These are phyloP conservation scores for Gentiana macrophylla DNA, from an alignment of 257 asterid species.

Conservation along the genomic window DNA sequence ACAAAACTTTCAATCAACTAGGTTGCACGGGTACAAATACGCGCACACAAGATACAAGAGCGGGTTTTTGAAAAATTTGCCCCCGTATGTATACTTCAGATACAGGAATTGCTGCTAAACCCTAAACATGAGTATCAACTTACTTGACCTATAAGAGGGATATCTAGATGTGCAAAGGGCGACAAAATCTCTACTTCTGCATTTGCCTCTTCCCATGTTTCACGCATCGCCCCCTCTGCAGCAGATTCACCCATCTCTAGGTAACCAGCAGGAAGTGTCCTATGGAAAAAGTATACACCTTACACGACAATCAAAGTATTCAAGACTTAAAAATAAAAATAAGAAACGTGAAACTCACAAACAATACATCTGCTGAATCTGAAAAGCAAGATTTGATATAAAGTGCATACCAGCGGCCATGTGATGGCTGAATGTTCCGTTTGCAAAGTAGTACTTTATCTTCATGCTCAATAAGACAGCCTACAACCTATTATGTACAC, in stretches of 20 bases:
- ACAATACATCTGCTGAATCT: neutral
- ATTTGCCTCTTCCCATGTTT: conserved; percentile 95
- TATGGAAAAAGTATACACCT: conserved; percentile 8
- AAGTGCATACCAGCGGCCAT: conserved; percentile 79
- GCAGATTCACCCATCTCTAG: conserved; percentile 97
- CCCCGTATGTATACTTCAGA: too few species aligned
- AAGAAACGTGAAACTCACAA: neutral
- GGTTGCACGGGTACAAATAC: too few species aligned
- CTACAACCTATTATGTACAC: conserved; percentile 53
- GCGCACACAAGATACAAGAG: too few species aligned
- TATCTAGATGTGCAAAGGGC: conserved; percentile 83
- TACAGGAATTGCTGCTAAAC: too few species aligned
- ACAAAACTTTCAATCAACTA: too few species aligned
- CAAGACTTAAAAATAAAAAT: conserved; percentile 1
- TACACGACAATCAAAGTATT: neutral
- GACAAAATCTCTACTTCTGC: conserved; percentile 78
- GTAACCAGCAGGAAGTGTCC: conserved; percentile 99
- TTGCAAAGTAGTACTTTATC: conserved; percentile 76
- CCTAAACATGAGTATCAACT: conserved; percentile 1
- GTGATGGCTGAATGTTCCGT: conserved; percentile 88
- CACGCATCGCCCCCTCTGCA: conserved; percentile 80
- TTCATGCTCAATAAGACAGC: conserved; percentile 93
- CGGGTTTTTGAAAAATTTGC: too few species aligned
- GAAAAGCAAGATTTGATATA: conserved; percentile 1
- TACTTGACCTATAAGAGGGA: conserved; percentile 94